Conservation (phyloP, 2,329 filamentous ascomycete species). For the Mycosphaerella sp. region DNA sequence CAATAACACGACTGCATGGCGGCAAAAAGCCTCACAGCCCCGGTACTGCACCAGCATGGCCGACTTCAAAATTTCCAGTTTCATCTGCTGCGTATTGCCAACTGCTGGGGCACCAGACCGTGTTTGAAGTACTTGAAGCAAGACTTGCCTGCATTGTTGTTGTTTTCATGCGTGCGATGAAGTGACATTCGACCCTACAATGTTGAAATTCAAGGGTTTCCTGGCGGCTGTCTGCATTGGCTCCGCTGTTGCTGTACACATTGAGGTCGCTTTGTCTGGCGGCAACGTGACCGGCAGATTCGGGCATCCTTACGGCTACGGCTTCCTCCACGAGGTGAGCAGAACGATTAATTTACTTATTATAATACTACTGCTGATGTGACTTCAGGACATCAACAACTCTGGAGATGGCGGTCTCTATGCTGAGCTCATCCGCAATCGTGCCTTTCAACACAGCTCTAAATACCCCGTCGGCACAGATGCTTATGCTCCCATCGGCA, state of each 20-base stretch:
- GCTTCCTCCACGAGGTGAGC: constrained; percentile 13
- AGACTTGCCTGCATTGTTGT: neutral
- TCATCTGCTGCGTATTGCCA: neutral
- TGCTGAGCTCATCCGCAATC: constrained; percentile 63
- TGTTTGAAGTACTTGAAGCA: neutral
- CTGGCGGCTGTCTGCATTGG: constrained; percentile 6
- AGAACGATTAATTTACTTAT: neutral
- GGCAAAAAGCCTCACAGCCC: neutral
- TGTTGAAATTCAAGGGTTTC: neutral
- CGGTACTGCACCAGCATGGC: neutral
- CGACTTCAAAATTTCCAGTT: neutral
- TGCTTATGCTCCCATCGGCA: constrained; percentile 21
- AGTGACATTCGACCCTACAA: neutral
- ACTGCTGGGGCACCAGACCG: neutral
- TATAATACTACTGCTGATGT: neutral
- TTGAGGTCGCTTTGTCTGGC: constrained; percentile 16
- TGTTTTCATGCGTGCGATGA: neutral
- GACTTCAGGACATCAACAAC: constrained; percentile 48
- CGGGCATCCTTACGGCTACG: constrained; percentile 16
- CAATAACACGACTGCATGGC: neutral
- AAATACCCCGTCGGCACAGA: constrained; percentile 19
- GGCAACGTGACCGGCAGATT: constrained; percentile 18
- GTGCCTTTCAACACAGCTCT: constrained; percentile 54
- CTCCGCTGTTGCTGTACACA: constrained; percentile 9
- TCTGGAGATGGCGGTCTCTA: constrained; percentile 68